Evolutionary conservation across 768 basidiomycete genomes (phyloP).

Genomic region (Cystoderma amianthinum): DNA sequence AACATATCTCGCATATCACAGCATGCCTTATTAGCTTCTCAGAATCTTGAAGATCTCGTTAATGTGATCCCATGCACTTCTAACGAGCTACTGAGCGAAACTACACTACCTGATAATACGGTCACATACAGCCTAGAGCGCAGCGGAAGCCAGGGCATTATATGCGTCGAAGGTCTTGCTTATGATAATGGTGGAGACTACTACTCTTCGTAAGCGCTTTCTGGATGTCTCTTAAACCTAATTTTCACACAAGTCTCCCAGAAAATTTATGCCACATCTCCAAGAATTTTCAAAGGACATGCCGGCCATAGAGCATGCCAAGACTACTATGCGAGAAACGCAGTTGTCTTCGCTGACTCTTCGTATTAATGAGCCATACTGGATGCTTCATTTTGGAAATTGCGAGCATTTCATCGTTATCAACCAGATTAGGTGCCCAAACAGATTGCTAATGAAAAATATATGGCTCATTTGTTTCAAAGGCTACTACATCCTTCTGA

Average conservation of each 20-base stretch:
- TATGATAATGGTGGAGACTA: constrained; percentile 56
- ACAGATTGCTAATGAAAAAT: too few species aligned
- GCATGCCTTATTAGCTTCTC: constrained; percentile 63
- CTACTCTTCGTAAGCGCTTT: constrained; percentile 35
- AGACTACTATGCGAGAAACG: constrained; percentile 39
- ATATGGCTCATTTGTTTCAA: too few species aligned
- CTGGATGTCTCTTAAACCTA: not conserved
- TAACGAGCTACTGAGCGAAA: constrained; percentile 42
- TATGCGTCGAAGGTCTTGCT: constrained; percentile 54
- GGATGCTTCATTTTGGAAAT: constrained; percentile 73
- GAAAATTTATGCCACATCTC: constrained; percentile 38
- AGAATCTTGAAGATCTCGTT: constrained; percentile 62
- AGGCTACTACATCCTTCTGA: constrained; percentile 61
- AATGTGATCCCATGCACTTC: constrained; percentile 55
- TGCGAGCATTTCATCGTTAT: constrained; percentile 78
- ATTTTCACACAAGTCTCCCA: constrained; percentile 15
- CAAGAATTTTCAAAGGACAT: constrained; percentile 23
- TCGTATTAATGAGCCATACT: constrained; percentile 71
- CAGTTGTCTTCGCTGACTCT: constrained; percentile 47
- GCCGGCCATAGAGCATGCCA: constrained; percentile 25
- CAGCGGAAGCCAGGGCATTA: constrained; percentile 30
- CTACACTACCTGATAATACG: constrained; percentile 16
- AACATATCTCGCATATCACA: constrained; percentile 58
- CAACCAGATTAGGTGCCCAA: constrained; percentile 69
- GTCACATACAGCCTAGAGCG: constrained; percentile 13